Evolutionary conservation across 2,329 filamentous ascomycete genomes (phyloP).

Genomic region (Allantophomopsis lycopodina): DNA sequence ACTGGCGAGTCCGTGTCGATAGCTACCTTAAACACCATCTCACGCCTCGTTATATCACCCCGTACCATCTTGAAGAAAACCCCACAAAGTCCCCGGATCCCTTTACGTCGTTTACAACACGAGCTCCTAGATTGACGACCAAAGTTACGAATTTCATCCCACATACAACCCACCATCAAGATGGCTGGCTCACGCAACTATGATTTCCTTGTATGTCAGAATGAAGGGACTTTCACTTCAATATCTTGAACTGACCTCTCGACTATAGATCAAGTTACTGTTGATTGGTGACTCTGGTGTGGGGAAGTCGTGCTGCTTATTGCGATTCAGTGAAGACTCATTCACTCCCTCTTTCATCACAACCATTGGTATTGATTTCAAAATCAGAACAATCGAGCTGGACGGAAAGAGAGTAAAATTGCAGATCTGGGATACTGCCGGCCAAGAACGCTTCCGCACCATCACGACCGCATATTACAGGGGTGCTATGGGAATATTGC

Average conservation of each 20-base stretch:
- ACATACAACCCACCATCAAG: slow-evolving; percentile 7
- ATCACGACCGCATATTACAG: slow-evolving; percentile 99
- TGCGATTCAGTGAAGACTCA: slow-evolving; percentile 97
- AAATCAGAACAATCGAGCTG: slow-evolving; percentile 97
- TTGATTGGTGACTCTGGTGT: slow-evolving; percentile 99
- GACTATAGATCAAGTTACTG: slow-evolving; percentile 69
- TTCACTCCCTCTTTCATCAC: slow-evolving; percentile 99
- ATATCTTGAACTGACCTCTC: slow-evolving; percentile 3
- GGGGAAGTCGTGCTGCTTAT: slow-evolving; percentile 95
- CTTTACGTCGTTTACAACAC: too few relatives aligned
- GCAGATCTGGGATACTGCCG: slow-evolving; percentile 99
- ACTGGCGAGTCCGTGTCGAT: too few relatives aligned
- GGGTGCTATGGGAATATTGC: slow-evolving; percentile 93
- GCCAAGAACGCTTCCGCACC: slow-evolving; percentile 95
- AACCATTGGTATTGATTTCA: slow-evolving; percentile 99
- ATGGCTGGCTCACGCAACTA: slow-evolving; percentile 99
- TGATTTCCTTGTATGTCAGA: slow-evolving; percentile 76
- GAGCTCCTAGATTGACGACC: too few relatives aligned
- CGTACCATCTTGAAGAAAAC: too few relatives aligned
- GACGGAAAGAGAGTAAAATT: slow-evolving; percentile 98
- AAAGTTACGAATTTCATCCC: too few relatives aligned
- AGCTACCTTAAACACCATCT: too few relatives aligned
- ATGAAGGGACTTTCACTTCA: slow-evolving; percentile 6
- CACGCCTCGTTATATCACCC: too few relatives aligned
- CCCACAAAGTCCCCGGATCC: too few relatives aligned